Evolutionary conservation across 2,329 filamentous ascomycete species (phyloP).

Genomic region (Ophiostoma novo-ulmi): DNA sequence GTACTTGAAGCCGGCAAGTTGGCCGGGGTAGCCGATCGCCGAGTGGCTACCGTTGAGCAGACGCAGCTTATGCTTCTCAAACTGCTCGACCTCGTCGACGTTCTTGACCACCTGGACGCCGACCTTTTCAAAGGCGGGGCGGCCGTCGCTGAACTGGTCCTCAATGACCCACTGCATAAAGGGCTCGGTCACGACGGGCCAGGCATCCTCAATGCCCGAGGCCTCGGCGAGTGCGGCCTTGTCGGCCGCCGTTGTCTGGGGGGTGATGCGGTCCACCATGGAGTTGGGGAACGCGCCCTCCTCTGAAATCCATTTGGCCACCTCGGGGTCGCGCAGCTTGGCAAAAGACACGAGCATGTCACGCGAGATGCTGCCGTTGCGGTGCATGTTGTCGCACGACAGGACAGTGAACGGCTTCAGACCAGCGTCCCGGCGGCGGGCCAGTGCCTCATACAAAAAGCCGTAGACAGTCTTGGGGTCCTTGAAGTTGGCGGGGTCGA

Average conservation of each 20-base stretch:
- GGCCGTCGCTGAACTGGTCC: constrained; percentile 48
- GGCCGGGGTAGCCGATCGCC: constrained; percentile 47
- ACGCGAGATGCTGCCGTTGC: constrained; percentile 50
- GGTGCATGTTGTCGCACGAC: constrained; percentile 55
- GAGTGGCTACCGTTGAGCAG: constrained; percentile 51
- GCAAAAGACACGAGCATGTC: constrained; percentile 50
- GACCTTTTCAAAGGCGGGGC: constrained; percentile 48
- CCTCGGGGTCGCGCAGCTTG: constrained; percentile 41
- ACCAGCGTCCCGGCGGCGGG: constrained; percentile 41
- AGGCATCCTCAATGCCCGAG: constrained; percentile 46
- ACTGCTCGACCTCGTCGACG: constrained; percentile 49
- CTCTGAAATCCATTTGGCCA: constrained; percentile 47
- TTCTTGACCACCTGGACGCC: constrained; percentile 49
- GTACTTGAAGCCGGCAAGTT: constrained; percentile 49
- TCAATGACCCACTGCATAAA: constrained; percentile 55
- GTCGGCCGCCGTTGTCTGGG: constrained; percentile 44
- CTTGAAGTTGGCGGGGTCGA: constrained; percentile 43
- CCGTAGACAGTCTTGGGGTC: constrained; percentile 46
- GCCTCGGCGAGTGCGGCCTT: constrained; percentile 41
- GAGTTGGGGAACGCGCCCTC: constrained; percentile 49
- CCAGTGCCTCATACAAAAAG: constrained; percentile 49
- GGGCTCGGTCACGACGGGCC: constrained; percentile 52
- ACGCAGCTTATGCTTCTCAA: constrained; percentile 53
- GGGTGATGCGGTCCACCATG: constrained; percentile 54
- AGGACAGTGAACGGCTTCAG: constrained; percentile 50